Evolutionary conservation across 768 basidiomycete genomes (phyloP).

Genomic region (Termitomyces sp.): DNA sequence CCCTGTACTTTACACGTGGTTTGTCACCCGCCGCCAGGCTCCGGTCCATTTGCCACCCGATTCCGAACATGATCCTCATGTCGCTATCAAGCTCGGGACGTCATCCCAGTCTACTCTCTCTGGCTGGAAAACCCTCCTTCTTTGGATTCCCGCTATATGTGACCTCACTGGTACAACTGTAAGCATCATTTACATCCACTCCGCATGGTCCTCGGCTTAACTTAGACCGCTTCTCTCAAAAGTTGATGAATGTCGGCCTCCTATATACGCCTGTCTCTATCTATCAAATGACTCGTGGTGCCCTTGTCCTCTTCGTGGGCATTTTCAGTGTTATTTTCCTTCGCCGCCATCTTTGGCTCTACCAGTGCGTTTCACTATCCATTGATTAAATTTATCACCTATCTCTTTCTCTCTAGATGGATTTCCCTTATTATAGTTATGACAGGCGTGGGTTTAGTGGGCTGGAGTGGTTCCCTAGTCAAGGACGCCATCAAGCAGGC

Average conservation of each 20-base stretch:
- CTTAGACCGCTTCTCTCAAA: constrained; percentile 1
- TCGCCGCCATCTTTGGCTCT: constrained; percentile 75
- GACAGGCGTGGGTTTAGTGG: constrained; percentile 77
- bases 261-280: constrained; percentile 96
- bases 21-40: constrained; percentile 41
- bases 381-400: not conserved
- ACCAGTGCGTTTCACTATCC: constrained; percentile 51
- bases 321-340: constrained; percentile 89
- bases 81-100: constrained; percentile 26
- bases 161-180: constrained; percentile 92
- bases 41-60: constrained; percentile 53
- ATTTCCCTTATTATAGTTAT: constrained; percentile 85
- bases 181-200: constrained; percentile 22
- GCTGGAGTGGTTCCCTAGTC: constrained; percentile 83
- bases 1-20: constrained; percentile 71
- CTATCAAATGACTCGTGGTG: constrained; percentile 94
- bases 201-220: constrained; percentile 1
- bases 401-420: constrained; percentile 55
- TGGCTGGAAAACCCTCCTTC: constrained; percentile 67
- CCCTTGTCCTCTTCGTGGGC: constrained; percentile 92
- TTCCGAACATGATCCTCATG: constrained; percentile 36
- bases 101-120: constrained; percentile 38
- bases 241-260: constrained; percentile 93
- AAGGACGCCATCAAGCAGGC: constrained; percentile 62
- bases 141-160: constrained; percentile 87